These are phyloP conservation scores for Fusarium abutilonis DNA, from an alignment of 2,329 filamentous ascomycete genomes.

Conservation along the genomic window DNA sequence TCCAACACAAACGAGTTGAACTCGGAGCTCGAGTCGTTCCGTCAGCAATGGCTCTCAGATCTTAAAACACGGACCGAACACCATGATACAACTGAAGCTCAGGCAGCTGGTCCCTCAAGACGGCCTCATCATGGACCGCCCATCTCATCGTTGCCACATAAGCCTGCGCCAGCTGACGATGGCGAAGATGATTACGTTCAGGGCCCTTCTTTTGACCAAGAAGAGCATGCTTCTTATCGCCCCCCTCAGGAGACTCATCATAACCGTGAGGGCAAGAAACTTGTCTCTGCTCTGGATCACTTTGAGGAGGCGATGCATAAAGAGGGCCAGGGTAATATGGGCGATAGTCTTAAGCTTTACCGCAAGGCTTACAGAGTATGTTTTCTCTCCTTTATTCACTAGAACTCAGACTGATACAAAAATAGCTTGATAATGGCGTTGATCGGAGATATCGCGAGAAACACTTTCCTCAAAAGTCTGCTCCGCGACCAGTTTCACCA, in stretches of 20 bases:
- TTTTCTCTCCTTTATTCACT: background rate
- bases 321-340: constrained; percentile 84
- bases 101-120: constrained; percentile 25
- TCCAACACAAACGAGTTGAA: constrained; percentile 55
- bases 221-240: constrained; percentile 18
- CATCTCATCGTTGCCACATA: constrained; percentile 37
- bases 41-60: constrained; percentile 86
- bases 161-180: constrained; percentile 41
- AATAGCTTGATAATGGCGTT: constrained; percentile 81
- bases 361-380: constrained; percentile 85
- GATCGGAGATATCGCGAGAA: constrained; percentile 91
- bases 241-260: constrained; percentile 18
- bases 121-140: constrained; percentile 31
- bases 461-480: constrained; percentile 73
- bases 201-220: constrained; percentile 48
- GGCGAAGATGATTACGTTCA: constrained; percentile 52
- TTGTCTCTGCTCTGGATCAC: constrained; percentile 84
- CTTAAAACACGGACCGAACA: constrained; percentile 60
- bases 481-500: constrained; percentile 33
- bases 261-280: constrained; percentile 54
- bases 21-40: constrained; percentile 85
- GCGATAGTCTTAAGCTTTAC: constrained; percentile 89
- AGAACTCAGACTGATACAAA: constrained; percentile 20
- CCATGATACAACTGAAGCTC: constrained; percentile 19
- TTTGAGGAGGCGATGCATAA: constrained; percentile 92